These are phyloP conservation scores for Trichoderma gracile DNA, from an alignment of 2,329 filamentous ascomycete species.

Conservation along the genomic window DNA sequence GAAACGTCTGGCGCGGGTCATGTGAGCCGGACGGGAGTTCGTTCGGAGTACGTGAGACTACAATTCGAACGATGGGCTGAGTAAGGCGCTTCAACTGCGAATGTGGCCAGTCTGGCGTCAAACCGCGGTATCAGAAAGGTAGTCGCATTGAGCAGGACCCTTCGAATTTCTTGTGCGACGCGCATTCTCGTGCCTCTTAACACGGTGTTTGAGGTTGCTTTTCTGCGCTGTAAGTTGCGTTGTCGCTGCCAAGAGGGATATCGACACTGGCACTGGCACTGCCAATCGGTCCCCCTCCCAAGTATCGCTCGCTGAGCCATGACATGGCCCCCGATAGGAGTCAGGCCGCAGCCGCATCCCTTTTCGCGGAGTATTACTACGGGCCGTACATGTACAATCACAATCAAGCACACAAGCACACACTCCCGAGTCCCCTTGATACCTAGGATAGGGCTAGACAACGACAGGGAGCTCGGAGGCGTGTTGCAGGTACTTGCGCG, in stretches of 20 bases:
- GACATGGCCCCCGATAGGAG: conserved; percentile 2
- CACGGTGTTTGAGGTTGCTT: too few relatives aligned
- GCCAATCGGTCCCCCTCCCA: neutral
- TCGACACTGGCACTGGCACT: too few relatives aligned
- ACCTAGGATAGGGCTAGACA: conserved; percentile 5
- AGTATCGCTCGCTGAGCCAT: conserved; percentile 6
- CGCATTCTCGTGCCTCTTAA: too few relatives aligned
- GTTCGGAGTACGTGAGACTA: neutral
- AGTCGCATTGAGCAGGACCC: too few relatives aligned
- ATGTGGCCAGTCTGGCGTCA: neutral
- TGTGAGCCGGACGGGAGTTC: neutral
- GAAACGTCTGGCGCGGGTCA: conserved; percentile 20
- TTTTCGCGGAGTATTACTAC: conserved; percentile 2
- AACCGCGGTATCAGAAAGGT: too few relatives aligned
- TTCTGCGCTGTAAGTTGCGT: too few relatives aligned
- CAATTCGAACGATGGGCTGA: neutral
- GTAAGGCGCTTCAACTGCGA: neutral
- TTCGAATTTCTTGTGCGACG: too few relatives aligned
- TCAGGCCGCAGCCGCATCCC: conserved; percentile 12
- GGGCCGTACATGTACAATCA: neutral
- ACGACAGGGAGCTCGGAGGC: neutral
- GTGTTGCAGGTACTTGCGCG: conserved; percentile 6
- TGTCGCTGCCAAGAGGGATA: too few relatives aligned
- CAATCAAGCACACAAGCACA: too few relatives aligned
- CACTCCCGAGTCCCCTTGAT: neutral